Evolutionary conservation across 2,329 filamentous ascomycete genomes (phyloP).

Genomic region (Cordyceps pruinosa): DNA sequence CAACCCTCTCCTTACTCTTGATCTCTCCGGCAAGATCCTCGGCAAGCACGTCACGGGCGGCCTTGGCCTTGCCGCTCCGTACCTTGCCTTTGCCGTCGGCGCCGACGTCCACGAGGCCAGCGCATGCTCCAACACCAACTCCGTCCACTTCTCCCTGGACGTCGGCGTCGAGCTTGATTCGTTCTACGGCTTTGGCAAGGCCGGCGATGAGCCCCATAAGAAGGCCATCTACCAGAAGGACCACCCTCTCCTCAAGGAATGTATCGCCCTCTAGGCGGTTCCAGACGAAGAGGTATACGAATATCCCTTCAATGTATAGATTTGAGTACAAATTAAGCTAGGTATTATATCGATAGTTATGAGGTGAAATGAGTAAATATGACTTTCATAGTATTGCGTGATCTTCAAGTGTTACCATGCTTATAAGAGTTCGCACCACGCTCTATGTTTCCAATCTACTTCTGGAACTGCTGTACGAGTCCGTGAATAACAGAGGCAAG

Average conservation of each 20-base stretch:
- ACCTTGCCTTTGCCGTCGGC: conserved; percentile 7
- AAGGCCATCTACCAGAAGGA: conserved; percentile 12
- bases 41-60: conserved; percentile 10
- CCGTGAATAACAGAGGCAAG: neutral
- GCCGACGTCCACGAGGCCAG: conserved; percentile 9
- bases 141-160: conserved; percentile 7
- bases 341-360: neutral
- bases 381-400: neutral
- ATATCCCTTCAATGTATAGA: too few relatives aligned
- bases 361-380: neutral
- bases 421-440: neutral
- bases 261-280: neutral
- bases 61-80: conserved; percentile 7
- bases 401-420: neutral
- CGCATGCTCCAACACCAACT: conserved; percentile 9
- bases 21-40: conserved; percentile 12
- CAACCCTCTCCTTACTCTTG: conserved; percentile 9
- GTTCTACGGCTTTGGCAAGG: conserved; percentile 12
- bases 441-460: neutral
- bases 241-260: conserved; percentile 10
- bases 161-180: conserved; percentile 11
- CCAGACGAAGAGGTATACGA: neutral
- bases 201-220: conserved; percentile 12
- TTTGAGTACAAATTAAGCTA: neutral
- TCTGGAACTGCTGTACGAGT: neutral